Percentiles rank a stretch among this genome's conserved stretches.
These are phyloP conservation scores for Pleurotus giganteus DNA, from an alignment of 768 basidiomycete species.

Conservation along the genomic window DNA sequence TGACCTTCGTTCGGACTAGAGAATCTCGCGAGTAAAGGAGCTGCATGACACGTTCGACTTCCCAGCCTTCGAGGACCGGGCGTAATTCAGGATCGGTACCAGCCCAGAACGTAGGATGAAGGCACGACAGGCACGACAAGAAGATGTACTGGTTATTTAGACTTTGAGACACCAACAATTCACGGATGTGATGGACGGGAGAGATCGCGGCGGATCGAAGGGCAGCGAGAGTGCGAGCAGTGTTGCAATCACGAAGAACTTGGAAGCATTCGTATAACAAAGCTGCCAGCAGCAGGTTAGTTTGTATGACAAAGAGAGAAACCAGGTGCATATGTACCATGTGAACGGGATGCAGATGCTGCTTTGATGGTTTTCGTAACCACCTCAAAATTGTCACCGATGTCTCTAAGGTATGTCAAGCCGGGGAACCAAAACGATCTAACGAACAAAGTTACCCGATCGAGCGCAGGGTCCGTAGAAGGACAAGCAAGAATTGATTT, in stretches of 20 bases:
- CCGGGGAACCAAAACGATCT: not conserved
- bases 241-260: slow-evolving; percentile 26
- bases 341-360: slow-evolving; percentile 19
- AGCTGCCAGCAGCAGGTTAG: slow-evolving; percentile 15
- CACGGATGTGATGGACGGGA: slow-evolving; percentile 48
- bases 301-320: slow-evolving; percentile 11
- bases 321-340: slow-evolving; percentile 16
- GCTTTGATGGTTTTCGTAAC: slow-evolving; percentile 25
- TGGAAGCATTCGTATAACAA: slow-evolving; percentile 37
- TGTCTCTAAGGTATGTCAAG: not conserved
- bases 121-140: slow-evolving; percentile 56
- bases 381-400: slow-evolving; percentile 18
- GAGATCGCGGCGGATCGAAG: slow-evolving; percentile 26
- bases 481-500: not conserved
- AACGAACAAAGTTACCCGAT: not conserved
- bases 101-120: slow-evolving; percentile 66
- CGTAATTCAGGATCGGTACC: slow-evolving; percentile 51
- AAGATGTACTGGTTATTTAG: slow-evolving; percentile 67
- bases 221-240: slow-evolving; percentile 24
- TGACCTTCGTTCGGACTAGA: slow-evolving; percentile 57
- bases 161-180: slow-evolving; percentile 54
- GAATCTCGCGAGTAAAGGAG: slow-evolving; percentile 60
- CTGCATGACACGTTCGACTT: slow-evolving; percentile 72
- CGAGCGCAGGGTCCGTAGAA: not conserved
- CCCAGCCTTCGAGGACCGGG: slow-evolving; percentile 63